These are phyloP conservation scores for Camellia japonica DNA, from an alignment of 148 eudicot genomes.

Conservation along the genomic window DNA sequence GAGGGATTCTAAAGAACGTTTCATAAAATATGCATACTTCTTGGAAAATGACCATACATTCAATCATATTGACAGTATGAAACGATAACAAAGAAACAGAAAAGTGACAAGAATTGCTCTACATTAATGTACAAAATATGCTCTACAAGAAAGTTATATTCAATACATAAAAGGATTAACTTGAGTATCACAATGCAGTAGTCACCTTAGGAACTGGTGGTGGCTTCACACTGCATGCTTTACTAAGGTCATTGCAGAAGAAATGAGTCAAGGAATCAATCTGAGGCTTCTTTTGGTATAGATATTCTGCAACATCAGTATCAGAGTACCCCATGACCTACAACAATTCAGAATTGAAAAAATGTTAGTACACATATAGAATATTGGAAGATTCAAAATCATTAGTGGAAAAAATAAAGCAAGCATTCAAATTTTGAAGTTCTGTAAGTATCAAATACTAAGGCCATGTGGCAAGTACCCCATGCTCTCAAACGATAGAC, in stretches of 20 bases:
- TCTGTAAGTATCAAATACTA: no score
- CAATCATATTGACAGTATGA: neutral
- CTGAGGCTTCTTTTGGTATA: slow-evolving; percentile 67
- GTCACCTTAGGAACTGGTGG: slow-evolving; percentile 92
- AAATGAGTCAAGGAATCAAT: slow-evolving; percentile 50
- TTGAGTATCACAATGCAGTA: neutral
- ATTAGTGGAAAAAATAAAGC: neutral
- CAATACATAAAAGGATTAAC: neutral
- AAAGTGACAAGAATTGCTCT: neutral
- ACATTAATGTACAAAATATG: neutral
- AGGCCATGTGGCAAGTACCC: neutral
- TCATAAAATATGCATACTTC: neutral
- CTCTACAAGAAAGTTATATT: neutral
- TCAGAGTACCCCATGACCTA: slow-evolving; percentile 91
- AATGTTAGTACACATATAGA: neutral
- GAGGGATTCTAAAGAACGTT: neutral
- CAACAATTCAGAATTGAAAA: slow-evolving; percentile 13
- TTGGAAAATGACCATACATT: neutral
- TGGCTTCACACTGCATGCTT: slow-evolving; percentile 69
- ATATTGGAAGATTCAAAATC: neutral
- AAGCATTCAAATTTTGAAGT: neutral
- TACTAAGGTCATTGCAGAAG: slow-evolving; percentile 75
- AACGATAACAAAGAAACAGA: neutral
- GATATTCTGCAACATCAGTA: slow-evolving; percentile 87
- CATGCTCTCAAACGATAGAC: neutral